Base-by-base conservation (phyloP, 805 yeast species). In the Yamadazyma takamatsuzukensis region DNA sequence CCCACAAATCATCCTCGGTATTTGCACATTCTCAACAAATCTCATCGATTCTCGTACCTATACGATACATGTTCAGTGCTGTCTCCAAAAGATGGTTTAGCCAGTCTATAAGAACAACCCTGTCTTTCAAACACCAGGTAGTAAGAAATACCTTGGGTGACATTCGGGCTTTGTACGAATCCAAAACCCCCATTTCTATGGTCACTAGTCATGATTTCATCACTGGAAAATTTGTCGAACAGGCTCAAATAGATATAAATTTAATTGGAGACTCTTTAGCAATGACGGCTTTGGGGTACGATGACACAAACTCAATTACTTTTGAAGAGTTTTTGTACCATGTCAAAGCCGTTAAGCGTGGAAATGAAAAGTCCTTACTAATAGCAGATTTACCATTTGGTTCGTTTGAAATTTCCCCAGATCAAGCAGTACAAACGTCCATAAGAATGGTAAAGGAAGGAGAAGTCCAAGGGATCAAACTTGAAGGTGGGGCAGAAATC, bases 301-400 rank as follows among this genome's bases (percentile, higher is more conserved):
- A 68, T 2, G 78, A 83, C 25, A 82, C 97, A 0, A 78, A 81
- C 39, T 83, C 83, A 47, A 59, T 93, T 17, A 70, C 80, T 2
- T 73, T 87, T 32, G 89, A 86, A 8, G 90, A 93, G 54, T 85
- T 87, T 61, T 54, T 82, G 18, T 83, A 78, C 51, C 86, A 85
- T 45, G 79, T 83, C 24, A 68, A 72, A 33, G 82, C 97, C 0
- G 95, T 88, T 2, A 55, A 77, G 10, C 64, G 97, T 18, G 95
- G 93, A 0, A 72, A 76, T 21, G 54, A 69, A 2, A 48, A 72
- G 12, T 78, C 93, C 21, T 76, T 85, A 40, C 48, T 89, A 5
- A 71, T 90, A 4, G 93, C 84, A 0, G 98, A 90, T 54, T 59
- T 93, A 48, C 95, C 97, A 2, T 89, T 83, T 61, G 97, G 97